Base-by-base conservation (phyloP, 1,139 yeast species). In the Lodderomyces elongisporus region DNA sequence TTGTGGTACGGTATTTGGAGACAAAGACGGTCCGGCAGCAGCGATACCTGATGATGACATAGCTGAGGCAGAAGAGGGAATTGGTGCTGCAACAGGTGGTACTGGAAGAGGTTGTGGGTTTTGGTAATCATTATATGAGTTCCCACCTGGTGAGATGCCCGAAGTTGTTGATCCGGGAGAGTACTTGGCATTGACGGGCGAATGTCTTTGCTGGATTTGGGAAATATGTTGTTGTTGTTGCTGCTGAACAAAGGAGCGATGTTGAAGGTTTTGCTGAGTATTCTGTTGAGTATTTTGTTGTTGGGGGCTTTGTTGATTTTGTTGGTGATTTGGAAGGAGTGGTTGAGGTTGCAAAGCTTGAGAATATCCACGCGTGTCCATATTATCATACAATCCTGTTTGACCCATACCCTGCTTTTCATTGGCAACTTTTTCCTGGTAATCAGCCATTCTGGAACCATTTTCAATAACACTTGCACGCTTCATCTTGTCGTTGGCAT, bases 401-500 rank as follows among this genome's bases (percentile, higher is more conserved):
- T 17, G 25, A 17, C 10, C 16, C 22, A 10, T 20, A 7, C 7
- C 22, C 9, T 17, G 24, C 14, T 20, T 31, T n/a, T 28, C 38
- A 13, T 35, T 32, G 5, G 40, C 41, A 9, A 23, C 21, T 20
- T 44, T 47, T 35, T 66, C 73, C 37, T 60, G 67, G 45, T 54
- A 54, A 43, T 64, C 69, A 7, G 67, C 72, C 28, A 60, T 52
- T 36, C 52, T 57, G 23, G 60, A 54, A 7, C 65, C 62, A 36
- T 56, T 59, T 41, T 66, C 72, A 38, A 68, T 67, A n/a, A 67
- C 58, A 32, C 54, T 50, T 1, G 73, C 72, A 32, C 75, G 47
- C 51, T 68, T 62, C 33, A 61, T 54, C 40, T 66, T 67, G 43
- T 67, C 70, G 44, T 65, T 57, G 20, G 72, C 74, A 46, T 66